Base-by-base conservation (phyloP, 73 alveolate genomes). In the Paraurostyla sp. region DNA sequence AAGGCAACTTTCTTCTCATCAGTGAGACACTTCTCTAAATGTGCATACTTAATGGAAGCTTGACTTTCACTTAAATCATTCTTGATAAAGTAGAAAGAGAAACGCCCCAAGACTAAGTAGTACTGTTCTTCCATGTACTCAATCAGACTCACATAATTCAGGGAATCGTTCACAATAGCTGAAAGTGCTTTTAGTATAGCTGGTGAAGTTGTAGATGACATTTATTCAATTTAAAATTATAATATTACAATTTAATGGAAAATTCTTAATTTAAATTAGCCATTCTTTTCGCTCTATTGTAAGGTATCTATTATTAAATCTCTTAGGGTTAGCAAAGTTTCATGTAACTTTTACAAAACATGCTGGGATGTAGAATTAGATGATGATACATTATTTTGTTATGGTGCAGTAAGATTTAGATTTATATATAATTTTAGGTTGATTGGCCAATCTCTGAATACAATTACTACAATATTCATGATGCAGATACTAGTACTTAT, bases 171-270 rank as follows among this genome's bases (percentile, higher is more conserved):
- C 7, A 83, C 92, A 36, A 83, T 83, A 13, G 92, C 71, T 25
- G 92, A 83, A 7, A 83, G 76, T 58, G 92, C 92, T 65, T 83
- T 78, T 40, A 78, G 52, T n/a, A 78, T 78, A 25, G 89, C 89
- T 43, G 89, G 89, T 15, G 89, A 78, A 33, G 89, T 78, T 13
- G 89, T 78, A 30, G 23, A 22, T 45, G 86, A 73, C 86, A 73
- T 73, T 73, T 36, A 40, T 20, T 36, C 23, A 69, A 32, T 69
- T 32, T 41, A 43, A n/a, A 11, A 69, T 69, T 41, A 69, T 36
- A 60, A 6, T 60, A 27, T n/a, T n/a, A 30, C 29, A 30, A 15
- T 15, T 63, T 30, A 63, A n/a, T 46, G 18, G 57, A 46, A 46
- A 46, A 46, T 46, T 46, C 18, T 15, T 15, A 46, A 46, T 15